Percentiles rank a stretch among this genome's conserved stretches.
phyloP scores from a whole-genome alignment of 768 basidiomycete genomes.

The Macrocybe gigantea region DNA sequence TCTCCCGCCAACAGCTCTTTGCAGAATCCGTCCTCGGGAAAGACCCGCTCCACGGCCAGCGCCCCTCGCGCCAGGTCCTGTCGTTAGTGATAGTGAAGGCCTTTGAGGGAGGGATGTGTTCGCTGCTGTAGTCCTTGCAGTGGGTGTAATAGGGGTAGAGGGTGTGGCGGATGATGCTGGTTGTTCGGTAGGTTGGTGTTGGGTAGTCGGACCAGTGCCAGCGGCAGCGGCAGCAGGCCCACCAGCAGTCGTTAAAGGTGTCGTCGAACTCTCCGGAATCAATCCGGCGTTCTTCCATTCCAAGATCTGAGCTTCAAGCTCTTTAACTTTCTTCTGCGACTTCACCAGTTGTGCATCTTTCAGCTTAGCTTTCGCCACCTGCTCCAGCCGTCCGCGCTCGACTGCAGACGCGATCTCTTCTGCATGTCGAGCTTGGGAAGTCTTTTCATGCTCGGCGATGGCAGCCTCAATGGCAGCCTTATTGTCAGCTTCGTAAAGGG shows the following conservation, averaged over 20 bases:
- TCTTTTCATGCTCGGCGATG: constrained; percentile 41
- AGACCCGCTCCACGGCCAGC: not conserved
- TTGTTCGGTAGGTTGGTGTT: constrained; percentile 9
- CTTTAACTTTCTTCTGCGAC: constrained; percentile 57
- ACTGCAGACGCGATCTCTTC: constrained; percentile 60
- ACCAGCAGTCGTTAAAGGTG: constrained; percentile 19
- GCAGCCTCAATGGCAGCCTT: constrained; percentile 41
- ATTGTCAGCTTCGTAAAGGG: constrained; percentile 19
- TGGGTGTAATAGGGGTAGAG: constrained; percentile 1
- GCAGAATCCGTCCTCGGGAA: not conserved
- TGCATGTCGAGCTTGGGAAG: constrained; percentile 38
- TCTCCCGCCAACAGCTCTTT: not conserved
- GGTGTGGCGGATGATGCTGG: constrained; percentile 6
- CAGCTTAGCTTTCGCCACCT: constrained; percentile 52
- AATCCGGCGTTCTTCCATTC: constrained; percentile 49
- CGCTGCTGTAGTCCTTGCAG: constrained; percentile 7
- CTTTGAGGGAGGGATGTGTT: constrained; percentile 14
- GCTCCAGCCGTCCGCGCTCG: constrained; percentile 65
- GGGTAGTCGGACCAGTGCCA: constrained; percentile 20
- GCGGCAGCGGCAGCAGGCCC: constrained; percentile 14
- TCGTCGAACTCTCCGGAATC: constrained; percentile 28
- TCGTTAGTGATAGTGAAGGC: constrained; percentile 9
- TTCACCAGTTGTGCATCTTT: constrained; percentile 68
- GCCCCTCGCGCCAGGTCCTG: not conserved
- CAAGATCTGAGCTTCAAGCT: constrained; percentile 58